Base-by-base conservation (phyloP, 192 early-diverging fungal genomes). In the Polychytrium aggregatum region DNA sequence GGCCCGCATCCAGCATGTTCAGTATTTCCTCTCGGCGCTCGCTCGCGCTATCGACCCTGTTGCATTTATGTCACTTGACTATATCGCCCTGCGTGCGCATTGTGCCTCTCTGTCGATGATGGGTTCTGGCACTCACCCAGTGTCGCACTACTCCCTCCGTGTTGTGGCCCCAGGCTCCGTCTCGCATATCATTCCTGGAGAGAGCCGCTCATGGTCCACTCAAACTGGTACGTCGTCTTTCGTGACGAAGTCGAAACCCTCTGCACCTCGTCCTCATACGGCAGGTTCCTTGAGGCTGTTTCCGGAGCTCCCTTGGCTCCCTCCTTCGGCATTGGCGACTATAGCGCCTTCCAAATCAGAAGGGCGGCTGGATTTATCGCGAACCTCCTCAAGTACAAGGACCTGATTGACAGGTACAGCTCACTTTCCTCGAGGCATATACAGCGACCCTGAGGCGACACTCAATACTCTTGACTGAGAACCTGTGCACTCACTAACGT, bases 111-210 rank as follows among this genome's bases (percentile, higher is more conserved):
- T n/a, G n/a, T n/a, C n/a, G n/a, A n/a, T n/a, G n/a, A n/a, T n/a
- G n/a, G n/a, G n/a, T n/a, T n/a, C n/a, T n/a, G n/a, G n/a, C n/a
- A n/a, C n/a, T n/a, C n/a, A n/a, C n/a, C n/a, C n/a, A n/a, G n/a
- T n/a, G n/a, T n/a, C n/a, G n/a, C n/a, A n/a, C n/a, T n/a, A n/a
- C n/a, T n/a, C n/a, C n/a, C n/a, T n/a, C n/a, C n/a, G n/a, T n/a
- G n/a, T n/a, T n/a, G n/a, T n/a, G n/a, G n/a, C n/a, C n/a, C n/a
- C n/a, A n/a, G n/a, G 85, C 54, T 84, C 20, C 65, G 73, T 48
- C 81, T 84, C 50, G 85, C 88, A 6, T 90, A 88, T 60, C 77
- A 84, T 43, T 67, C 73, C 24, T 92, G 86, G 87, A 71, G 92
- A 13, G 86, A 87, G 37, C 64, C 79, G 9, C 46, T 89, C 24